Conservation (phyloP, 805 yeast species). For the Lachancea fermentati region DNA sequence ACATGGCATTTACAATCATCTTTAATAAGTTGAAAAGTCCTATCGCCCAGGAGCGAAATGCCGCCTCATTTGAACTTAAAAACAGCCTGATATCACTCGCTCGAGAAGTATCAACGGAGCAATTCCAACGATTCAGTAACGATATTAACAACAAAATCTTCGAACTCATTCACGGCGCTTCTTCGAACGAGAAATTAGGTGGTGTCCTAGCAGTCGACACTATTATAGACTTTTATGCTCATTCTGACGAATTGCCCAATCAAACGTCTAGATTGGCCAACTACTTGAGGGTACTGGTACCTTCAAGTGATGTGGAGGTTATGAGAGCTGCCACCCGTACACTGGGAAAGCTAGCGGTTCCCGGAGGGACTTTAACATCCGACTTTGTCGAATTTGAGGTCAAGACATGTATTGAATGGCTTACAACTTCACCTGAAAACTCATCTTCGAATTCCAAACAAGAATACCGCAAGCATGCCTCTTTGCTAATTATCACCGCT, state of each 20-base stretch:
- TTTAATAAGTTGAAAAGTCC: conserved; percentile 36
- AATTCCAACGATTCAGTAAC: conserved; percentile 72
- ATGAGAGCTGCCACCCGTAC: conserved; percentile 85
- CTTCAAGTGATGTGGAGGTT: conserved; percentile 76
- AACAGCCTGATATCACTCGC: conserved; percentile 66
- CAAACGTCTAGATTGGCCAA: conserved; percentile 90
- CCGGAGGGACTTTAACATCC: conserved; percentile 84
- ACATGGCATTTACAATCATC: conserved; percentile 33
- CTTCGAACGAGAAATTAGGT: conserved; percentile 69
- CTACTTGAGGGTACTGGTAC: conserved; percentile 71
- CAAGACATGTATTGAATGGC: conserved; percentile 84
- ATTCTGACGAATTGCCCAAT: conserved; percentile 77
- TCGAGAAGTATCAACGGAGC: conserved; percentile 77
- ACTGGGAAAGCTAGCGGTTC: conserved; percentile 80
- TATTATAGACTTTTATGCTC: conserved; percentile 76
- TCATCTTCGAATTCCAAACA: conserved; percentile 55
- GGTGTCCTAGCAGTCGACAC: conserved; percentile 90
- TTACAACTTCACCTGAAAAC: conserved; percentile 48
- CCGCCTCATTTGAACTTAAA: conserved; percentile 66
- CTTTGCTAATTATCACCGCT: conserved; percentile 74
- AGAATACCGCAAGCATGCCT: conserved; percentile 85
- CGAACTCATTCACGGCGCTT: conserved; percentile 74
- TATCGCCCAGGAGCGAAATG: conserved; percentile 31
- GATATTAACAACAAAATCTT: conserved; percentile 83
- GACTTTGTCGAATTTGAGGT: conserved; percentile 93